Evolutionary conservation across 768 basidiomycete species (phyloP).

Genomic region (Pleurotus salmoneostramineus): DNA sequence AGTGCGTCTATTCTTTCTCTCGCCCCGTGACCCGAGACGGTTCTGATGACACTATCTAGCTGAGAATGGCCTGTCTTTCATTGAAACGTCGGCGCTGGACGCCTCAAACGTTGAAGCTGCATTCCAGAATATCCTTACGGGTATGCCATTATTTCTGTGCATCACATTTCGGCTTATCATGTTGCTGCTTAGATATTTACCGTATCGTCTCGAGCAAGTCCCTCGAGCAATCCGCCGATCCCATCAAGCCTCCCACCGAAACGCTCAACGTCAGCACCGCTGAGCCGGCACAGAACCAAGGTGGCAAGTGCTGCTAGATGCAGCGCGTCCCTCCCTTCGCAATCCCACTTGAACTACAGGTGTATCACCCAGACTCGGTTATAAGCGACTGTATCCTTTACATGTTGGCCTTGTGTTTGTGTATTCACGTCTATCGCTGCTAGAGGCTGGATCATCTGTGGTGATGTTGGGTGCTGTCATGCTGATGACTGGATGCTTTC

Average conservation of each 20-base stretch:
- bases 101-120: slow-evolving; percentile 97
- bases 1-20: no score
- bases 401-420: background rate
- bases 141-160: slow-evolving; percentile 36
- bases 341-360: background rate
- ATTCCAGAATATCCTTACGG: slow-evolving; percentile 94
- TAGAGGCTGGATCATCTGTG: background rate
- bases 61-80: slow-evolving; percentile 90
- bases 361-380: background rate
- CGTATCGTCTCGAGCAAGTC: slow-evolving; percentile 95
- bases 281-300: slow-evolving; percentile 28
- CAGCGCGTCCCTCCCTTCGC: background rate
- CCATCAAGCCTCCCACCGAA: slow-evolving; percentile 77
- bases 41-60: slow-evolving; percentile 36
- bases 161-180: background rate
- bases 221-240: slow-evolving; percentile 79
- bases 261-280: slow-evolving; percentile 77
- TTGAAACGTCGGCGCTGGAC: slow-evolving; percentile 99
- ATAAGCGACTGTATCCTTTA: background rate
- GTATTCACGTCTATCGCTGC: background rate
- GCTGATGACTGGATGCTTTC: background rate
- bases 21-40: no score
- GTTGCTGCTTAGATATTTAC: slow-evolving; percentile 75
- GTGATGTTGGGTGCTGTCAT: background rate
- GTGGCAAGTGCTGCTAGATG: slow-evolving; percentile 61